Base-by-base conservation (phyloP, 345 rosid genomes). In the Gossypium rotundifolium region DNA sequence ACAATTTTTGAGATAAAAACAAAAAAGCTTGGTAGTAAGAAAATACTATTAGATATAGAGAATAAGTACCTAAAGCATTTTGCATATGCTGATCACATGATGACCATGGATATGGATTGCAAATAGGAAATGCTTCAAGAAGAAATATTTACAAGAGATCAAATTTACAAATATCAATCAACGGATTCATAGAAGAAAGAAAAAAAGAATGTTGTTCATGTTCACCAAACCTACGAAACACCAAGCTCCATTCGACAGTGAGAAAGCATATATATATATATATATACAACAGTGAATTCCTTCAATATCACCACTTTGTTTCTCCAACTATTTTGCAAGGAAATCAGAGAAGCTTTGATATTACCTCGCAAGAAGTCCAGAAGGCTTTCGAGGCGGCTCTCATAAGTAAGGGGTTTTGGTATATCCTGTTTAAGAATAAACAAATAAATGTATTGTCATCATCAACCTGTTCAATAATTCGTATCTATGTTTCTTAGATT, bases 291-390 rank as follows among this genome's bases (percentile, higher is more conserved):
- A 52, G 57, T 38, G 75, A 65, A 75, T 73, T 79, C 69, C 66
- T 58, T 68, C 27, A 66, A 59, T 23, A 73, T 76, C 54, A 65
- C 7, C 3, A 54, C 49, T 61, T 64, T 10, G 8, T 18, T 44
- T 44, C 73, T 38, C 68, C 65, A 9, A 38, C 61, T 52, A 46
- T 38, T 27, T 46, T 3, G 0, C 71, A 18, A 25, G 46, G 33
- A 55, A 60, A 75, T 91, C 88, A 94, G 67, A 93, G 87, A 76
- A 95, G 90, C 88, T 95, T 93, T 60, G 98, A 91, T 78, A 95
- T 87, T 4, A 89, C 91, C 54, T 88, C 87, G 51, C 94, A 90
- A 3, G 99, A 95, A 53, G 94, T 88, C 96, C 96, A 93, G 83
- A 95, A 89, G 61, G 92, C 98, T 76, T 90, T 89, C 0, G 98